Conservation (phyloP, 139 green algal species). For the Micractinium conductrix region DNA sequence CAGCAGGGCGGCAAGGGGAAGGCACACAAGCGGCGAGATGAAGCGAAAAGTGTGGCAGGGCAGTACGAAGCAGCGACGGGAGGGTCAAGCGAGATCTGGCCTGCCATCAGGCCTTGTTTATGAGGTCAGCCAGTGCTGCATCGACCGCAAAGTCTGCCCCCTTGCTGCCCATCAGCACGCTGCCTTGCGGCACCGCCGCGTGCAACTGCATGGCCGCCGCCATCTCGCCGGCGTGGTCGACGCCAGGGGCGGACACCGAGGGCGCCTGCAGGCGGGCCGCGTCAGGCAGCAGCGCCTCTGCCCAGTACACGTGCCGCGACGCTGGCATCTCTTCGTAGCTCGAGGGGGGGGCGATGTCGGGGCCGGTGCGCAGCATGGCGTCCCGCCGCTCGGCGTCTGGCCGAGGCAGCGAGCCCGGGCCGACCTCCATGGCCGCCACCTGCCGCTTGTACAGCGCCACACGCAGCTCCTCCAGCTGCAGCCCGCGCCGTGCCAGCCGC, state of each 20-base stretch:
- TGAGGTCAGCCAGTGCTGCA: neutral
- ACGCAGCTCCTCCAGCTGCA: neutral
- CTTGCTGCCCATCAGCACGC: neutral
- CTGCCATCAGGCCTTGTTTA: neutral
- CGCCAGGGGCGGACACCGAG: neutral
- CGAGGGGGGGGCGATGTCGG: neutral
- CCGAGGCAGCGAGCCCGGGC: neutral
- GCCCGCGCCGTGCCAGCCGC: neutral
- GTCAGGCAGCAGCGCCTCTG: neutral
- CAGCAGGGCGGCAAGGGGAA: too few relatives aligned
- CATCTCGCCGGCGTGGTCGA: neutral
- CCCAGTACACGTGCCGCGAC: neutral
- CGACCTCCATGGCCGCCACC: neutral
- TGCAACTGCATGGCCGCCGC: neutral
- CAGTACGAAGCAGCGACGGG: too few relatives aligned
- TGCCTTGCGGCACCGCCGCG: neutral
- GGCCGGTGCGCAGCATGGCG: neutral
- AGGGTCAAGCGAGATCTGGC: too few relatives aligned
- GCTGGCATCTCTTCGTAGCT: conserved; percentile 17
- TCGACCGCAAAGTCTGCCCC: neutral
- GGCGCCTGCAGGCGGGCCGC: neutral
- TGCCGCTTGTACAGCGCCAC: conserved; percentile 17
- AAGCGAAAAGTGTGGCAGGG: too few relatives aligned
- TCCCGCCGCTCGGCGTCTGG: neutral
- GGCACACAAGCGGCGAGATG: too few relatives aligned